Evolutionary conservation across 805 yeast genomes (phyloP).

Genomic region (Teunomyces funiuensis): DNA sequence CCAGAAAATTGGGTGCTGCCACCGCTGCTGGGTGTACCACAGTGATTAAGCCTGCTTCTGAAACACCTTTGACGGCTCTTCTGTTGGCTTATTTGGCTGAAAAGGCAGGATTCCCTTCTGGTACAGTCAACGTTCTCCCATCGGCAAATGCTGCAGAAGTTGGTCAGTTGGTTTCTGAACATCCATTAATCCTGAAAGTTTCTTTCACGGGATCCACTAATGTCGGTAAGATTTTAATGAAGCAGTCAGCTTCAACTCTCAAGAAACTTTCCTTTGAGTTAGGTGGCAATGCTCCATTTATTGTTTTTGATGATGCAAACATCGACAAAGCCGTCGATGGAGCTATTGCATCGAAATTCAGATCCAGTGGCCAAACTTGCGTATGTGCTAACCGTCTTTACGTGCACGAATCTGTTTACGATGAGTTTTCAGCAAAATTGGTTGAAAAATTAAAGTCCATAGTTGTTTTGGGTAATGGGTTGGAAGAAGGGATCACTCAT

Average conservation of each 20-base stretch:
- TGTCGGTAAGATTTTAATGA: constrained; percentile 67
- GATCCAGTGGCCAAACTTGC: constrained; percentile 82
- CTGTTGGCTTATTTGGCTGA: constrained; percentile 62
- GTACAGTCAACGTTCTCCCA: constrained; percentile 64
- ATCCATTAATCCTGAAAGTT: constrained; percentile 56
- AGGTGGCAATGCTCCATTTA: constrained; percentile 81
- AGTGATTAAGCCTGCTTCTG: constrained; percentile 74
- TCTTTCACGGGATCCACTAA: constrained; percentile 80
- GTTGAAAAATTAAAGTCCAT: constrained; percentile 35
- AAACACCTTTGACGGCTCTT: constrained; percentile 72
- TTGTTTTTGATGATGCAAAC: constrained; percentile 73
- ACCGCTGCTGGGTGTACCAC: constrained; percentile 78
- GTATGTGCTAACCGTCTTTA: constrained; percentile 75
- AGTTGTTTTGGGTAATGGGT: constrained; percentile 62
- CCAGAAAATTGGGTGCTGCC: constrained; percentile 74
- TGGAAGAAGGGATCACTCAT: constrained; percentile 58
- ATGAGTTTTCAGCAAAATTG: constrained; percentile 53
- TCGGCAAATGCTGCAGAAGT: constrained; percentile 45
- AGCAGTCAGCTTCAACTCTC: constrained; percentile 58
- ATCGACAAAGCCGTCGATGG: constrained; percentile 66
- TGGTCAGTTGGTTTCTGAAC: constrained; percentile 54
- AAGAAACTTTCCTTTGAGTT: constrained; percentile 73
- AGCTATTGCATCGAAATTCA: constrained; percentile 64
- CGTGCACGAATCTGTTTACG: constrained; percentile 65
- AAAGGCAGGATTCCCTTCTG: constrained; percentile 71